Conservation (phyloP, 441 rosid genomes). For the Pelargonium fulgidum region DNA sequence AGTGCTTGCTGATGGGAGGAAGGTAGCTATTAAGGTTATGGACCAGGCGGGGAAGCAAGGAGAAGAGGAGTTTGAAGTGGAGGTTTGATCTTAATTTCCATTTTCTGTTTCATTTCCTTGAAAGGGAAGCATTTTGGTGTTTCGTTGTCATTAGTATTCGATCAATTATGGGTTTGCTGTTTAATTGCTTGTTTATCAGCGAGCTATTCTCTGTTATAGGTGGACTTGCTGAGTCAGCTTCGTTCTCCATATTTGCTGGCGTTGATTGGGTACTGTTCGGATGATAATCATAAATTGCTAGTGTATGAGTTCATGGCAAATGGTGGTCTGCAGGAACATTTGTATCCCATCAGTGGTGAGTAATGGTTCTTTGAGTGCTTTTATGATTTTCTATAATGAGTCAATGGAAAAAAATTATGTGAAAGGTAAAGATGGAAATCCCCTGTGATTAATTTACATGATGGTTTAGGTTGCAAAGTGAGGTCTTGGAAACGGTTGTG, state of each 20-base stretch:
- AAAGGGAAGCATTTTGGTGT: neutral
- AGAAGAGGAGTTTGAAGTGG: conserved; percentile 82
- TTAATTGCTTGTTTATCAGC: neutral
- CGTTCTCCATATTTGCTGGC: conserved; percentile 72
- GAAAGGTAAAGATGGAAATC: neutral
- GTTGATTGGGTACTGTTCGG: conserved; percentile 83
- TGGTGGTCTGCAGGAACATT: conserved; percentile 63
- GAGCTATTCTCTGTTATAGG: conserved; percentile 30
- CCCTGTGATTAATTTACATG: neutral
- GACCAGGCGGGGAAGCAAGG: conserved; percentile 84
- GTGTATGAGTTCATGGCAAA: conserved; percentile 69
- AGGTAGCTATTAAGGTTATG: conserved; percentile 84
- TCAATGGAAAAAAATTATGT: too few relatives aligned
- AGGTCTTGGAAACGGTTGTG: neutral
- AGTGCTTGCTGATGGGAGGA: conserved; percentile 69
- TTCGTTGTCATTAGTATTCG: neutral
- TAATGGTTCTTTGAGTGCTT: neutral
- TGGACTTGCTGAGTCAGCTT: conserved; percentile 63
- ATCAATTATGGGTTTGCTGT: neutral
- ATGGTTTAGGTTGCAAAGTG: neutral
- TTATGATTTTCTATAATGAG: neutral
- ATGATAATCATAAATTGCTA: conserved; percentile 49
- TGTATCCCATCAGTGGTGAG: conserved; percentile 58
- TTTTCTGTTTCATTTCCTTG: neutral
- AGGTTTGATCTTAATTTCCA: conserved; percentile 36